Percentiles rank a stretch among this genome's conserved stretches.
Conservation (phyloP, 768 basidiomycete species). For the Kwoniella mangroviensis region DNA sequence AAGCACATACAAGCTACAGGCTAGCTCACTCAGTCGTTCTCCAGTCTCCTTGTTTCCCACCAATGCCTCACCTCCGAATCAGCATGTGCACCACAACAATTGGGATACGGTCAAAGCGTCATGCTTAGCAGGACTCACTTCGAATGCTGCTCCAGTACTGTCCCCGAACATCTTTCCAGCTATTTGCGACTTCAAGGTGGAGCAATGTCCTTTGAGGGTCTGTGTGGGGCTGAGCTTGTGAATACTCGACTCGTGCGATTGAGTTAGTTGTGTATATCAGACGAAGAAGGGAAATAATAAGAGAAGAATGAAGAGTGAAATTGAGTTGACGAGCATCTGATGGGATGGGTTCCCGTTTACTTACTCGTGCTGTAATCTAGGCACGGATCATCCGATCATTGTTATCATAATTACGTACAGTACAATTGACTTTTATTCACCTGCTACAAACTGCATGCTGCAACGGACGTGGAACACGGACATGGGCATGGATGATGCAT, state of each 20-base stretch:
- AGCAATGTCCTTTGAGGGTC: no score
- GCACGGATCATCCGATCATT: not conserved
- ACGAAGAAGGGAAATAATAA: no score
- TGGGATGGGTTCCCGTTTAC: no score
- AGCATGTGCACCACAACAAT: not conserved
- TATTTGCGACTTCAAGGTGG: not conserved
- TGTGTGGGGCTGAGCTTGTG: no score
- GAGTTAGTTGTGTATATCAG: no score
- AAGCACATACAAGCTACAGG: not conserved
- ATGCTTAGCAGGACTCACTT: not conserved
- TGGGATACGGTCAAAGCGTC: not conserved
- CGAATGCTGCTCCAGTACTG: constrained; percentile 1
- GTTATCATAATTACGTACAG: no score
- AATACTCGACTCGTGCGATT: no score
- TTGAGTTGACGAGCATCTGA: not conserved
- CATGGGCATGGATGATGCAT: not conserved
- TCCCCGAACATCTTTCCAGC: not conserved
- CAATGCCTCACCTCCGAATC: constrained; percentile 7
- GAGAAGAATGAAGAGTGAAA: no score
- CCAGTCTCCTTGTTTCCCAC: not conserved
- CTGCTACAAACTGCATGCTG: no score
- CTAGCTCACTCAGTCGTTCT: constrained; percentile 14
- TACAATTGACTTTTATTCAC: no score
- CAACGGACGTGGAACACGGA: not conserved
- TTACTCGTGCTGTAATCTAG: not conserved